A percentile compares a stretch with the other conserved stretches of the same genome.
phyloP scores from a whole-genome alignment of 331 rosid genomes.

The Quercus tomentella region DNA sequence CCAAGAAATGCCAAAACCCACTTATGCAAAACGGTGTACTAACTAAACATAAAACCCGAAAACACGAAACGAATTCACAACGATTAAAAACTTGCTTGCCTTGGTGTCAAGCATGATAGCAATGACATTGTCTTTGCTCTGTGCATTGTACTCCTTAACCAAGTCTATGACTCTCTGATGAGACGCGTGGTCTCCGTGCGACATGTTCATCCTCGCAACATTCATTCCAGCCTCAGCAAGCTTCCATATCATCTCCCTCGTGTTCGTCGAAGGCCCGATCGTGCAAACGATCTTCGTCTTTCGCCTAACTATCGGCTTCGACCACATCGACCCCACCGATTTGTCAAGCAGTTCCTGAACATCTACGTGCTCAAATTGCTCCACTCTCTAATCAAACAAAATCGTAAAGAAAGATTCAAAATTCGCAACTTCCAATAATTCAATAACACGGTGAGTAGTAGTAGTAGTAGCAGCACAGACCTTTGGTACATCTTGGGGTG shows the following conservation, averaged over 20 bases:
- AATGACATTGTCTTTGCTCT: slow-evolving; percentile 65
- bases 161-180: slow-evolving; percentile 93
- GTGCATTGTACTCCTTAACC: slow-evolving; percentile 90
- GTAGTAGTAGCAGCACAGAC: slow-evolving; percentile 27
- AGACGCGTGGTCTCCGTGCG: slow-evolving; percentile 96
- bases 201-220: slow-evolving; percentile 94
- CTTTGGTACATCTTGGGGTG: slow-evolving; percentile 66
- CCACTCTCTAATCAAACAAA: slow-evolving; percentile 45
- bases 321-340: slow-evolving; percentile 65
- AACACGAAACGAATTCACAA: background rate
- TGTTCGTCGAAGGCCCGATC: slow-evolving; percentile 94
- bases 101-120: slow-evolving; percentile 98
- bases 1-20: background rate
- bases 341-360: slow-evolving; percentile 49
- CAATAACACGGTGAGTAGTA: background rate
- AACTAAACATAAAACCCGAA: background rate
- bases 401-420: background rate
- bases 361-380: slow-evolving; percentile 48
- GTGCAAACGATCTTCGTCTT: slow-evolving; percentile 99
- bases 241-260: slow-evolving; percentile 96
- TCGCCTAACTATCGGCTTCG: slow-evolving; percentile 74
- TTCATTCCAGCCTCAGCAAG: slow-evolving; percentile 97
- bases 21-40: background rate
- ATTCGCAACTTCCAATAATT: background rate
- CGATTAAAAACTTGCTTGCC: slow-evolving; percentile 31